Base-by-base conservation (phyloP, 306 rosid species). In the Coriaria nepalensis region DNA sequence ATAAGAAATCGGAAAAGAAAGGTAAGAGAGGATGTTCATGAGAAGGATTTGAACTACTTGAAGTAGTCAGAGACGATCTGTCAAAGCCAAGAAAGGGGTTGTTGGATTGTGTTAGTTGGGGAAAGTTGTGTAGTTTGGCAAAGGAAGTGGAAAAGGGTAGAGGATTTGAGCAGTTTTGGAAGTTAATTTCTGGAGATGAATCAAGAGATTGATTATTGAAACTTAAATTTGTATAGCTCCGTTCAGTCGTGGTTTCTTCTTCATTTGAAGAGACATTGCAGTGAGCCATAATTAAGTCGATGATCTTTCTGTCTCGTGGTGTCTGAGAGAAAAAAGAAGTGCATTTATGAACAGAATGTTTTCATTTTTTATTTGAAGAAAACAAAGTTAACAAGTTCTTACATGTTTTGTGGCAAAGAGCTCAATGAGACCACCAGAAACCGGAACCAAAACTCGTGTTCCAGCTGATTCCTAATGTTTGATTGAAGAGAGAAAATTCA, bases 401-500 rank as follows among this genome's bases (percentile, higher is more conserved):
- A 87, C 94, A 52, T 56, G 71, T 54, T 76, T 66, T 51, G 70
- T 56, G 14, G 75, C 37, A 71, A 69, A 87, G 59, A 87, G 79
- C 78, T 87, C 96, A 10, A 83, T 48, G 40, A 87, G 79, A 12
- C 94, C 96, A 37, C 69, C 87, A 47, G 59, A 43, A 50, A 80
- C 55, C 4, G 94, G 94, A 48, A 87, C 66, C 52, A 80, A 65
- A 47, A 74, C 93, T 70, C 64, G 81, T 2, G 93, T 80, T 69
- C 88, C 94, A 8, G 43, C 37, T 40, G 53, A 52, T 42, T 69
- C 83, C 40, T 47, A 36, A 38, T 49, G 43, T 49, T n/a, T 42
- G 6, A 11, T 34, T 40, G 36, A 37, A 33, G 42, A 44, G 59
- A 33, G 52, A 45, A 45, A 57, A n/a, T n/a, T n/a, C n/a, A n/a